phyloP scores from a whole-genome alignment of 225 moss, liverwort and hornwort genomes.

The Pleurozium schreberi region DNA sequence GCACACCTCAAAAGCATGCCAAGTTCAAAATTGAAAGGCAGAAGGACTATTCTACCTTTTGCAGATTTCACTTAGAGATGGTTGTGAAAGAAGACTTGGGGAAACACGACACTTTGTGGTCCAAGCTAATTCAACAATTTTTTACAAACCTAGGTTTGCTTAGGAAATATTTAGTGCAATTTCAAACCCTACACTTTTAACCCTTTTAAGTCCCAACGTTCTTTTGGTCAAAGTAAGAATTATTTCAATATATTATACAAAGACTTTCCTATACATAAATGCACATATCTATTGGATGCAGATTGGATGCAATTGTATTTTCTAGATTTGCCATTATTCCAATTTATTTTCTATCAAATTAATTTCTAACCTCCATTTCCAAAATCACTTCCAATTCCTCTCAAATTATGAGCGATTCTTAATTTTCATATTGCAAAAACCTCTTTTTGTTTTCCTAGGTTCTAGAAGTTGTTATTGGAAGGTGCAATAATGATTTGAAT shows the following conservation, averaged over 20 bases:
- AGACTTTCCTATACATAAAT: rapidly evolving
- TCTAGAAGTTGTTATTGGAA: too few species aligned
- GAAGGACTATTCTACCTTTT: not conserved
- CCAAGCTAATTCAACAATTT: not conserved
- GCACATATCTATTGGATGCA: not conserved
- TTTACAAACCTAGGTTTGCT: not conserved
- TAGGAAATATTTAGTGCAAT: not conserved
- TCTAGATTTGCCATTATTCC: not conserved
- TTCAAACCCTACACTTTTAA: not conserved
- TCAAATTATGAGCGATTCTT: not conserved
- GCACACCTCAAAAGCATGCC: not conserved
- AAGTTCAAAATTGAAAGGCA: not conserved
- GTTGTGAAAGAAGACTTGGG: not conserved
- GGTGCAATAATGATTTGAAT: not conserved
- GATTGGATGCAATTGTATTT: not conserved
- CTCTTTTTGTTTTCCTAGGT: not conserved
- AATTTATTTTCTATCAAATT: not conserved
- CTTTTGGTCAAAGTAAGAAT: not conserved
- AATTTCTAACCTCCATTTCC: not conserved
- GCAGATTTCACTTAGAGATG: not conserved
- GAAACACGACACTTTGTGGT: not conserved
- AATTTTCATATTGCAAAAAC: rapidly evolving
- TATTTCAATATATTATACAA: not conserved
- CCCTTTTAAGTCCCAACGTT: not conserved
- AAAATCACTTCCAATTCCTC: not conserved